Base-by-base conservation (phyloP, 192 early-diverging fungal genomes). In the Coemansia sp. region DNA sequence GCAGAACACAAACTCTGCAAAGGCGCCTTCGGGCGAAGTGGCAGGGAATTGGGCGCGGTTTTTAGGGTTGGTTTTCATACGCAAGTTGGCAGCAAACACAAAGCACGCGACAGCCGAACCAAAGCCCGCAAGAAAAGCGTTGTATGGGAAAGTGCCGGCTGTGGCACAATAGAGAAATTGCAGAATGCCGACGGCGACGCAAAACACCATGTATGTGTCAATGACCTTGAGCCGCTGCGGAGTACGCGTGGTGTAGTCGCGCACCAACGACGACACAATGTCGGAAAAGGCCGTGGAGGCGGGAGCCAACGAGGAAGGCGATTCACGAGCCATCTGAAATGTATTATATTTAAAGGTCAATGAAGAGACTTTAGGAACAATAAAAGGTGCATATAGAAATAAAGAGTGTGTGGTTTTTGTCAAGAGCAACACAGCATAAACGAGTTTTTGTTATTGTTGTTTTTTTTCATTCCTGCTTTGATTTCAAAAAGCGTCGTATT, bases 101-200 rank as follows among this genome's bases (percentile, higher is more conserved):
- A 99, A 99, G 44, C 81, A 79, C 18, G 91, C 95, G 19, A 97
- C 91, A 8, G 88, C 87, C 9, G 87, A 86, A 46, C 88, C 88
- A 75, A 99, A 99, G 23, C 93, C 92, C 9, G 94, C 86, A 60
- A 99, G 66, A 69, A 99, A 98, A 24, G 94, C 89, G 76, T 97
- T 98, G 80, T 95, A 98, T 17, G 97, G 97, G 66, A 85, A 97
- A n/a, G 86, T 92, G 39, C 95, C 94, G 11, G 80, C 92, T 18
- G 94, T 47, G 1, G 85, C 45, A 48, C 89, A 85, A 59, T 99
- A 97, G 11, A 85, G 59, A 55, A 99, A 94, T 76, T 97, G 97
- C 22, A 89, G 60, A 37, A 94, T 67, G 25, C 95, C 97, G n/a
- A 88, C 86, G n/a, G 83, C 47, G 53, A 97, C 82, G 54, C 92